Evolutionary conservation across 257 asterid species (phyloP), one percentile per base, ranked within the genome.

Genomic region (Scutellaria galericulata): DNA sequence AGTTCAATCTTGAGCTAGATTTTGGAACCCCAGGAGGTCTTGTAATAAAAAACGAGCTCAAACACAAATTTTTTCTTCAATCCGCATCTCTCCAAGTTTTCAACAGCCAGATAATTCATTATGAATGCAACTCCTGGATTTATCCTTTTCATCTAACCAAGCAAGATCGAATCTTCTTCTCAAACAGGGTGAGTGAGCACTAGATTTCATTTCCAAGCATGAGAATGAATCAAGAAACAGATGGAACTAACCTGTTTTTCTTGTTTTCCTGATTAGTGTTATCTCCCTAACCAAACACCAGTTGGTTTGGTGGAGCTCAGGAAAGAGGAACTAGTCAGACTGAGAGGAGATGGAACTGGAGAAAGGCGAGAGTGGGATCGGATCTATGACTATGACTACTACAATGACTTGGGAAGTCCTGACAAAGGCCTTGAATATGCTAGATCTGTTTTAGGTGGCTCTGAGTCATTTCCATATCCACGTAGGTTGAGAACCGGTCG

Each of bases 71-170:
- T 27, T 83, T 78, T 45, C 81, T 85, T 39, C 81, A 24, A 68
- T 78, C 82, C 1, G 66, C 57, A 7, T 68, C 75, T 44, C 74
- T 85, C 40, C 81, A 64, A 71, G 78, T 74, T 64, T 41, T 42
- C 18, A 18, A 47, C 68, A 52, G 60, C 63, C 78, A 53, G 50
- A 64, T 40, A 15, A 48, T 83, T 55, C 83, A 74, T 50, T 80
- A 83, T 47, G 81, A 80, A 66, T 78, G 84, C 83, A 83, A 73
- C 47, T 85, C 90, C 22, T 85, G 90, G 87, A 60, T 85, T 54
- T 78, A 85, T 68, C 86, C 87, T 54, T 48, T 35, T 63, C 72
- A 44, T 35, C 55, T 80, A 51, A 83, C 78, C 46, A 73, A 73
- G 50, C 76, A 66, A 53, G 83, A 69, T 8, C 75, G 87, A 9